Percentiles rank a stretch among this genome's conserved stretches.
phyloP scores from a whole-genome alignment of 2,329 filamentous ascomycete species.

The Verticillium longisporum region DNA sequence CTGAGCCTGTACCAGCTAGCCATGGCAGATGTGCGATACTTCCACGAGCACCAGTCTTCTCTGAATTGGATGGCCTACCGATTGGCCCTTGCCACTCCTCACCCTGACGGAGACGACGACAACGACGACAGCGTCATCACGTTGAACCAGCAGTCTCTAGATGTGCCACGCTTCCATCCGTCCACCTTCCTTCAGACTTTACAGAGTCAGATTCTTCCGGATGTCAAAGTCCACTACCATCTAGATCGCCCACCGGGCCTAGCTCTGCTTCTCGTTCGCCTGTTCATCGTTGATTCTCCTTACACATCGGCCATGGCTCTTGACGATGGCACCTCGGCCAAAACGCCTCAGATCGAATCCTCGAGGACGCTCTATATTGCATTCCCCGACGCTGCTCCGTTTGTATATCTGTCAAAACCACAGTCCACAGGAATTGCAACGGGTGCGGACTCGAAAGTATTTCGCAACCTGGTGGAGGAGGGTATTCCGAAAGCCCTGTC shows the following conservation, averaged over 20 bases:
- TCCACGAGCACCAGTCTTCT: constrained; percentile 57
- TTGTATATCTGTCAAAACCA: constrained; percentile 59
- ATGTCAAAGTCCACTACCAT: constrained; percentile 80
- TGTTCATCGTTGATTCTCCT: constrained; percentile 74
- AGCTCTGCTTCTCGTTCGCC: constrained; percentile 68
- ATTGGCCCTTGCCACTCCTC: constrained; percentile 39
- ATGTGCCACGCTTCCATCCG: constrained; percentile 68
- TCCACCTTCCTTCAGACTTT: constrained; percentile 73
- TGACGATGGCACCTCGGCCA: constrained; percentile 16
- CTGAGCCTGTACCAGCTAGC: constrained; percentile 60
- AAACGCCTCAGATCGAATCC: constrained; percentile 47
- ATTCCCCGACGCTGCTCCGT: constrained; percentile 74
- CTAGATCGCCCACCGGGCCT: constrained; percentile 63
- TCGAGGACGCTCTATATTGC: constrained; percentile 71
- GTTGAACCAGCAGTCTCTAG: constrained; percentile 38
- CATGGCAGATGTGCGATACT: constrained; percentile 60
- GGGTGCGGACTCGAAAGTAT: constrained; percentile 49
- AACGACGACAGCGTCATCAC: constrained; percentile 33
- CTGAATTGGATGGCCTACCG: constrained; percentile 59
- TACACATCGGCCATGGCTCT: constrained; percentile 55
- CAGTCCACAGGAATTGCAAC: constrained; percentile 29
- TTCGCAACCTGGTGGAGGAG: constrained; percentile 66
- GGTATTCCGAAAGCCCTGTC: constrained; percentile 80
- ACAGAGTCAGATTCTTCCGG: constrained; percentile 65
- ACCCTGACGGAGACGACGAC: constrained; percentile 16